A percentile compares a stretch with the other conserved stretches of the same genome.
Evolutionary conservation across 306 rosid species (phyloP).

Genomic region (Casuarina cunninghamiana): DNA sequence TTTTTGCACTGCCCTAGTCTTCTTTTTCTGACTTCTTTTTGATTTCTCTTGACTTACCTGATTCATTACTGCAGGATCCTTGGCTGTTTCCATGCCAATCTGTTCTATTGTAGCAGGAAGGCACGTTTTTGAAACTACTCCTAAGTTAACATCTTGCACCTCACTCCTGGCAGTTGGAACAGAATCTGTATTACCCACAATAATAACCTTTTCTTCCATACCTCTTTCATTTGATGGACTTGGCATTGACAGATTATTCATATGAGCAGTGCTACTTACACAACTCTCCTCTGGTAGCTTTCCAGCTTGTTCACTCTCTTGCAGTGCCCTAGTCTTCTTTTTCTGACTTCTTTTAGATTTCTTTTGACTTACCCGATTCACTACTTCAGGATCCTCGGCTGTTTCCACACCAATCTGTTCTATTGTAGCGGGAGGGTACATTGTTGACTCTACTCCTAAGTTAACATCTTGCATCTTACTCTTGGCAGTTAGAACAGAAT

Average conservation of each 20-base stretch:
- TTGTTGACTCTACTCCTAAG: constrained; percentile 10
- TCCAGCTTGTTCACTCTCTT: constrained; percentile 17
- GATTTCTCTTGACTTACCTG: constrained; percentile 24
- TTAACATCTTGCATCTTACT: constrained; percentile 26
- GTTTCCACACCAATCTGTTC: constrained; percentile 15
- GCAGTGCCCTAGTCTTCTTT: constrained; percentile 21
- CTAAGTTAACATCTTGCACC: constrained; percentile 15
- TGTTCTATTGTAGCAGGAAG: constrained; percentile 17
- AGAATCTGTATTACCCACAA: constrained; percentile 7
- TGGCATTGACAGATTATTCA: constrained; percentile 19
- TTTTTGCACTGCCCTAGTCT: constrained; percentile 10
- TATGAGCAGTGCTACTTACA: constrained; percentile 13
- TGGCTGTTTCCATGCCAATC: constrained; percentile 14
- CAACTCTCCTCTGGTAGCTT: constrained; percentile 25
- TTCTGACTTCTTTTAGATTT: constrained; percentile 23
- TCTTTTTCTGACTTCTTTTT: constrained; percentile 30
- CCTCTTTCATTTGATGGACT: neutral
- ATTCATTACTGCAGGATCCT: constrained; percentile 6
- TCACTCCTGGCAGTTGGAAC: constrained; percentile 24
- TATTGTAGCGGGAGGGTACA: constrained; percentile 18
- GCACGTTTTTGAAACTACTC: constrained; percentile 13
- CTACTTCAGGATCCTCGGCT: constrained; percentile 4
- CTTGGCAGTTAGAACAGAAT: constrained; percentile 2
- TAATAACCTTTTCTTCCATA: constrained; percentile 2
- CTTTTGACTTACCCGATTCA: constrained; percentile 18